Base-by-base conservation (phyloP, 345 rosid genomes). In the Microthlaspi erraticum region DNA sequence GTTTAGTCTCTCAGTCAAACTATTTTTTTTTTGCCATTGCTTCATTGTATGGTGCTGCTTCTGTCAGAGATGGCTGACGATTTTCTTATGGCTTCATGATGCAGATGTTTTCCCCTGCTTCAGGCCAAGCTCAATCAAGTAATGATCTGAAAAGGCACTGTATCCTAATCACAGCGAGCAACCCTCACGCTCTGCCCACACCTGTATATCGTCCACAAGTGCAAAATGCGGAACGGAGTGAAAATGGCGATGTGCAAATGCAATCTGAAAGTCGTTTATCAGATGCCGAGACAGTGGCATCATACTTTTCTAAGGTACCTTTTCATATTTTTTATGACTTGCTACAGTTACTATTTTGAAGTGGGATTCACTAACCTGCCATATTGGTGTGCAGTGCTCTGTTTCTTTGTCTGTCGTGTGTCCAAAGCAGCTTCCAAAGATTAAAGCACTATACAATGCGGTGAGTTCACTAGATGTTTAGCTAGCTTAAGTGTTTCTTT, bases 241-340 rank as follows among this genome's bases (percentile, higher is more conserved):
- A 85, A 76, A 84, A 83, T 79, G 65, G 67, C 55, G 95, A 85
- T 70, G 78, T 68, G 7, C 89, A 84, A 44, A 77, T 68, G 7
- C 89, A 84, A 44, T 55, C 82, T 31, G 92, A 87, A 80, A 84
- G 87, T 73, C 83, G 88, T 68, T 73, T 89, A 72, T 87, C 88
- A 72, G 97, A 91, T 83, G 98, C 97, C 3, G 99, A 91, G 85
- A 74, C 91, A 46, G 76, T 94, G 75, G 96, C 96, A 20, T 87
- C 86, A 81, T 81, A 75, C 50, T 94, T 91, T 83, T 71, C 85
- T 62, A 85, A 66, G 91, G 97, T 93, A 74, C 49, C 41, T 52
- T 29, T 33, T 39, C 41, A 45, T 18, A 44, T 33, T 60, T 57
- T 58, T 62, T 31, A 44, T 65, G 26, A 38, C 37, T 71, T 33